phyloP scores from a whole-genome alignment of 108 stramenopile species.

The Cylindrotheca fusiformis region DNA sequence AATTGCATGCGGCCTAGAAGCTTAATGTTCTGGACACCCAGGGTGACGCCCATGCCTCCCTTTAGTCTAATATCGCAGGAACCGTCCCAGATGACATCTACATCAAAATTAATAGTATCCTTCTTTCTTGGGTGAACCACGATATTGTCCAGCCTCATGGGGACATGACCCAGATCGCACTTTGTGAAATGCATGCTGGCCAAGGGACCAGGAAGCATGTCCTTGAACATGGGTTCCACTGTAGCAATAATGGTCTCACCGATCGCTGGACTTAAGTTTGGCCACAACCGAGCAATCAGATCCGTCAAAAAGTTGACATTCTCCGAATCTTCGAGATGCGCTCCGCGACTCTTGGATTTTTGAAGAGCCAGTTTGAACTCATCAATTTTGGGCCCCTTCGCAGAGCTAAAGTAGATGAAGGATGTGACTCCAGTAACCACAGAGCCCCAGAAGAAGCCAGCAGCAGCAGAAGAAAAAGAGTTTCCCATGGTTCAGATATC shows the following conservation, averaged over 20 bases:
- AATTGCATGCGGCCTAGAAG: conserved; percentile 57
- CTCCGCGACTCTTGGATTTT: not conserved
- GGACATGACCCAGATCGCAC: conserved; percentile 65
- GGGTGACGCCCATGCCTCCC: conserved; percentile 39
- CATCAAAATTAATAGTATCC: conserved; percentile 38
- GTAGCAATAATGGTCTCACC: conserved; percentile 41
- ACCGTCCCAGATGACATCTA: conserved; percentile 63
- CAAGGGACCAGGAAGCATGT: conserved; percentile 44
- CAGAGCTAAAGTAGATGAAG: not conserved
- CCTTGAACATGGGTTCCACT: conserved; percentile 51
- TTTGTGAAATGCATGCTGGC: conserved; percentile 50
- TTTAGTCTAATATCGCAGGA: conserved; percentile 56
- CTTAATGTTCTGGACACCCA: conserved; percentile 59
- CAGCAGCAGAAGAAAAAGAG: too few species aligned
- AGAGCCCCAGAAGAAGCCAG: not conserved
- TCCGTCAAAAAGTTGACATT: conserved; percentile 30
- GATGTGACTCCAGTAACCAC: not conserved
- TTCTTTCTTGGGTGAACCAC: conserved; percentile 37
- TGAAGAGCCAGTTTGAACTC: not conserved
- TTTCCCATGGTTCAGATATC: too few species aligned
- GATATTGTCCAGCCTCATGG: conserved; percentile 55
- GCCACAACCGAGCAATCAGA: conserved; percentile 52
- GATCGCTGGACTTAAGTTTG: conserved; percentile 43
- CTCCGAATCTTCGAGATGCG: too few species aligned
- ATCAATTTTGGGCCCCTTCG: not conserved